Base-by-base conservation (phyloP, 495 filamentous ascomycete genomes). In the Lepidopterella palustris region DNA sequence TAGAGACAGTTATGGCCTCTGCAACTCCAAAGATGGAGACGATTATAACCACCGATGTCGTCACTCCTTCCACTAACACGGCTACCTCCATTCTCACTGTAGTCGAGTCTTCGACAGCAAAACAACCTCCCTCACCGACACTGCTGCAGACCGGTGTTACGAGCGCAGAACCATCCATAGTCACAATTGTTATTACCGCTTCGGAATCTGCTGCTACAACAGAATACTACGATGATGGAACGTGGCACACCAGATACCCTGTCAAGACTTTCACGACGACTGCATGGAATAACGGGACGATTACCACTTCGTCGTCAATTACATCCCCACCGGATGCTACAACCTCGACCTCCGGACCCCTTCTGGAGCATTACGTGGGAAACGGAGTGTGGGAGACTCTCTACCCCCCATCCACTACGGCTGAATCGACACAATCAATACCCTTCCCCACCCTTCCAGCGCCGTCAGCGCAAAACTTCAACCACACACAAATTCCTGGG, bases 191-290 rank as follows among this genome's bases (percentile, higher is more conserved):
- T 42, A 24, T 50, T 26, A 50, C 21, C 6, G 47, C 25, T 15
- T 13, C 11, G 18, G n/a, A 24, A 13, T 3, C 47, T 1, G 47
- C 15, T 4, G 2, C 2, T 27, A 27, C 47, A 5, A 50, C 47
- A 13, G 21, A 24, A 25, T 50, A 50, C 47, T 50, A 50, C 24
- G 47, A 50, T 9, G 20, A 50, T 27, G 47, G 47, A 50, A 24
- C 26, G 47, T 50, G 47, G 47, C 47, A 50, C 15, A 50, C 47
- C 5, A 50, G 47, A 50, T 50, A 50, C 6, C 47, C 47, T 15
- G 26, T 50, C 15, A 18, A 24, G 3, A 50, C 47, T 24, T 50
- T 27, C 20, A 13, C 25, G 20, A 13, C 25, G 20, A 42, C 35
- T 13, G 35, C 18, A 42, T 42, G 35, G 35, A 42, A 18, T 10